These are phyloP conservation scores for Lactifluus echinatus DNA, from an alignment of 768 basidiomycete species.

Conservation along the genomic window DNA sequence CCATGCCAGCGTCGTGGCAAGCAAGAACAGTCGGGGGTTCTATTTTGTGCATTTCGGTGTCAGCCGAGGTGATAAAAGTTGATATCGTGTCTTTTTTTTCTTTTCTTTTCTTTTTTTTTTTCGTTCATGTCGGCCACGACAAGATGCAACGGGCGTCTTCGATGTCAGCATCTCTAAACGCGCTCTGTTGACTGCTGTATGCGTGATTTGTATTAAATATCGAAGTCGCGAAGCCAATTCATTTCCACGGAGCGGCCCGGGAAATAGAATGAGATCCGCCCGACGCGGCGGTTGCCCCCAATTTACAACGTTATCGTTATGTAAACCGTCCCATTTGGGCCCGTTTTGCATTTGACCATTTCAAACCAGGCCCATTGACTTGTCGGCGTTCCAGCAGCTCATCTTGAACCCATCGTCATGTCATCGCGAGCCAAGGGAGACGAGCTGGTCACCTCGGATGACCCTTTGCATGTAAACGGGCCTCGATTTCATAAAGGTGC, in stretches of 20 bases:
- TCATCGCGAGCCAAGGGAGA: slow-evolving; percentile 28
- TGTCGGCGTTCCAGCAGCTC: too few species aligned
- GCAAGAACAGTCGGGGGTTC: too few species aligned
- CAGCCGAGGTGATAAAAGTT: too few species aligned
- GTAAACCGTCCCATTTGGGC: neutral
- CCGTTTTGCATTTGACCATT: neutral
- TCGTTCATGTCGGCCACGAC: too few species aligned
- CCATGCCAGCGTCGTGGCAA: too few species aligned
- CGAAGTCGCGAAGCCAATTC: neutral
- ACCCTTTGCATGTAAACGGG: slow-evolving; percentile 48
- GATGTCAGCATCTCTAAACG: neutral
- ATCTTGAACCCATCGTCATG: too few species aligned
- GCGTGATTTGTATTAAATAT: neutral
- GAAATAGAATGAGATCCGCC: neutral
- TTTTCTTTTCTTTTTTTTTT: too few species aligned
- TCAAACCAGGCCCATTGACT: too few species aligned
- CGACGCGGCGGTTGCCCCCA: neutral
- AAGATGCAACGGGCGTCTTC: neutral
- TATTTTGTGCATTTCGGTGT: neutral
- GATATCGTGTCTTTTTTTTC: too few species aligned
- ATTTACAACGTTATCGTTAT: neutral
- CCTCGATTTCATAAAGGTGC: slow-evolving; percentile 13
- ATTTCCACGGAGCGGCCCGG: neutral
- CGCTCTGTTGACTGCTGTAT: neutral
- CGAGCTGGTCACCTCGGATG: slow-evolving; percentile 46